These are phyloP conservation scores for Graphilbum sp. DNA, from an alignment of 2,329 filamentous ascomycete genomes.

Conservation along the genomic window DNA sequence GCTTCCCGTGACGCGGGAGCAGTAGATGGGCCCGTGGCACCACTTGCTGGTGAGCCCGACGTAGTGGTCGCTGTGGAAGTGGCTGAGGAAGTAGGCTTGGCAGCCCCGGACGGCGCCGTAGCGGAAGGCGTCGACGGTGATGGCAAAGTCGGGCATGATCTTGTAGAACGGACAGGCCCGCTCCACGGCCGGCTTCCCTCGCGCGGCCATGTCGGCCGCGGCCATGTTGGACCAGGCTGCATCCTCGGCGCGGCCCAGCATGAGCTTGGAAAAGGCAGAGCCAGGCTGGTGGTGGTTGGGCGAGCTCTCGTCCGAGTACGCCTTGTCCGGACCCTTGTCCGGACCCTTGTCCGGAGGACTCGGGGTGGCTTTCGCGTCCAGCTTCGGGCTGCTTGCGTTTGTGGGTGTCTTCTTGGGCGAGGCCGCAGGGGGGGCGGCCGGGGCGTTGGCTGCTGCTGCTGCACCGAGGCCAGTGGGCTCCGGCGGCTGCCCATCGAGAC, in stretches of 20 bases:
- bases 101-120: conserved; percentile 89
- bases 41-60: conserved; percentile 77
- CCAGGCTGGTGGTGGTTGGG: conserved; percentile 28
- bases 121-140: conserved; percentile 90
- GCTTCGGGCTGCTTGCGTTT: no score
- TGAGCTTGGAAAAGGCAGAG: conserved; percentile 70
- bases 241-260: conserved; percentile 84
- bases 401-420: no score
- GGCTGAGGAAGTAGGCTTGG: conserved; percentile 88
- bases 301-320: background rate
- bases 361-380: no score
- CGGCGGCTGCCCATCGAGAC: conserved; percentile 61
- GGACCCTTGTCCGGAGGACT: no score
- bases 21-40: conserved; percentile 91
- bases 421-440: conserved; percentile 25
- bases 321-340: no score
- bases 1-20: conserved; percentile 82
- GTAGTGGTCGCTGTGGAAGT: conserved; percentile 97
- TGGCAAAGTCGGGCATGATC: conserved; percentile 81
- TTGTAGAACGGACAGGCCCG: conserved; percentile 97
- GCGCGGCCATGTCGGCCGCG: conserved; percentile 57
- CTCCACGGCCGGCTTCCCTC: conserved; percentile 73
- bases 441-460: background rate
- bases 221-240: conserved; percentile 79
- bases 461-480: background rate